Conservation (phyloP, 768 basidiomycete genomes). For the Cytidiella melzeri region DNA sequence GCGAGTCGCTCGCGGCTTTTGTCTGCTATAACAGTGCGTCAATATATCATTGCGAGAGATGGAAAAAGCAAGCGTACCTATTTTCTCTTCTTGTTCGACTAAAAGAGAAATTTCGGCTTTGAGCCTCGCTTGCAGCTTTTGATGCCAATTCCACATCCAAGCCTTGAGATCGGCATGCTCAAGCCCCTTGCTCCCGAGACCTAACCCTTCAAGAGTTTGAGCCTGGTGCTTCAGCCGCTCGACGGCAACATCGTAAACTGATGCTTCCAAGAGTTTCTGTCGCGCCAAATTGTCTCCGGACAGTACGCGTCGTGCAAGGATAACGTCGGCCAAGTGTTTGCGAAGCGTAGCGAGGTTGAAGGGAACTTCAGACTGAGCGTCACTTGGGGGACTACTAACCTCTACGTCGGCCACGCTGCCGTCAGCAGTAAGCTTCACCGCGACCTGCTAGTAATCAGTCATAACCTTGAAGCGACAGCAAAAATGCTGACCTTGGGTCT, state of each 20-base stretch:
- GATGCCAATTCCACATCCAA: constrained; percentile 90
- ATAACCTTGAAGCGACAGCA: not conserved
- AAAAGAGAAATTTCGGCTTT: constrained; percentile 46
- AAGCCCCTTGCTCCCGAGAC: constrained; percentile 42
- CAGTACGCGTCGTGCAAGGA: constrained; percentile 56
- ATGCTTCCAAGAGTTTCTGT: constrained; percentile 78
- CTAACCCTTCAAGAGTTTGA: constrained; percentile 50
- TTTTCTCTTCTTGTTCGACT: constrained; percentile 28
- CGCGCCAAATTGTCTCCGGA: constrained; percentile 64
- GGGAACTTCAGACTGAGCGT: constrained; percentile 42
- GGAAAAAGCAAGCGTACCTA: constrained; percentile 15
- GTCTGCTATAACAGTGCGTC: not conserved
- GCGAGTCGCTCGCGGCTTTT: constrained; percentile 31
- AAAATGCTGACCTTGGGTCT: constrained; percentile 31
- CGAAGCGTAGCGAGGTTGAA: constrained; percentile 74
- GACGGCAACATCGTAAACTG: constrained; percentile 78
- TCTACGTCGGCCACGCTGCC: constrained; percentile 12
- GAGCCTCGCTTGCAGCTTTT: constrained; percentile 45
- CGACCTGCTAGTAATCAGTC: constrained; percentile 13
- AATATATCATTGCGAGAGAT: not conserved
- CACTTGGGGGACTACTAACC: constrained; percentile 17
- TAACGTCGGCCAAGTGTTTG: constrained; percentile 57
- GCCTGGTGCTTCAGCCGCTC: constrained; percentile 62
- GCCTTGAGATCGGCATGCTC: constrained; percentile 48
- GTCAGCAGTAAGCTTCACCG: constrained; percentile 17